Evolutionary conservation across 2,329 filamentous ascomycete genomes (phyloP), one percentile per base, ranked within the genome.

Genomic region (Zymoseptoria ardabiliae): DNA sequence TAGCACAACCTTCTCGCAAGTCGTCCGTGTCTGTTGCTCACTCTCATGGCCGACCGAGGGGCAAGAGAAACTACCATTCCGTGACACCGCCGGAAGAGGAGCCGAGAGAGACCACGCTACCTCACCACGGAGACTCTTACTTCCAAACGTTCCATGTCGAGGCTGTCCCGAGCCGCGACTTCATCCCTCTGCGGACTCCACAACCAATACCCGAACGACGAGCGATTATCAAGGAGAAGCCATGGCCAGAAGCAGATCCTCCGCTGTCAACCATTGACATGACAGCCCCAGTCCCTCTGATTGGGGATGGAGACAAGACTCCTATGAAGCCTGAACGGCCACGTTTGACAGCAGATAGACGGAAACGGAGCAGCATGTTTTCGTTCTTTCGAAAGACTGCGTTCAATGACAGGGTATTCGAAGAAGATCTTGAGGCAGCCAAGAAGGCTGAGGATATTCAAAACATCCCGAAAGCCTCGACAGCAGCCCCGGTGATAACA

Each of bases 41-140:
- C 7, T 9, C 22, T 17, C 10, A 50, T 13, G 3, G 10, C 25
- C 56, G 49, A 3, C 54, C 53, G 41, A 17, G 7, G 17, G 35
- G 13, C 35, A 58, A 58, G 19, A 64, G 54, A 54, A 60, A 64
- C 19, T 64, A 63, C 35, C 62, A 64, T 50, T 58, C 66, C 50
- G 57, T 65, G n/a, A 69, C 67, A 11, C 66, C 67, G 3, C 63
- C 64, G 23, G 62, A 68, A 48, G 50, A 52, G 6, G 67, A 67
- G 23, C 63, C 61, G 8, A 30, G 49, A 20, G 17, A 45, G 35
- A 50, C 41, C n/a, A 30, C 56, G 1, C 58, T 60, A 4, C 64
- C 65, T 13, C 54, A 56, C 13, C 63, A 64, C 35, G 63, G 60
- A 9, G 62, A 66, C 22, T 65, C 63, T 13, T 69, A 68, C 28